Base-by-base conservation (phyloP, 768 basidiomycete genomes). In the Dentipellis fragilis region DNA sequence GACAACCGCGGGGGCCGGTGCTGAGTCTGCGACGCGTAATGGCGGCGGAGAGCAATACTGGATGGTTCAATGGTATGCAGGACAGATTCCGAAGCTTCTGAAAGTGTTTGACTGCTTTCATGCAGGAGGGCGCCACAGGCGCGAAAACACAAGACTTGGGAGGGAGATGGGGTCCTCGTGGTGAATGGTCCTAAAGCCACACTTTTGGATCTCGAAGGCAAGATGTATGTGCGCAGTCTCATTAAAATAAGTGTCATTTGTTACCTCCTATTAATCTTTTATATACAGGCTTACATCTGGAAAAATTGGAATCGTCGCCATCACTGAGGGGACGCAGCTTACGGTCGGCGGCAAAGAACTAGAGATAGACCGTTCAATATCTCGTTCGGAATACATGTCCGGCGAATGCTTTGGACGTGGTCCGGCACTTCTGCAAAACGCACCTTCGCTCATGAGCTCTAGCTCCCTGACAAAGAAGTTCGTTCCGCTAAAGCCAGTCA, bases 101-200 rank as follows among this genome's bases (percentile, higher is more conserved):
- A 29, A 3, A 3, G 29, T 29, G 29, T 4, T 39, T 8, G 19
- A 47, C 10, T 50, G 17, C 34, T 47, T 61, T 35, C 49, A 52
- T 49, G 42, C 37, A 87, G 85, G 87, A 72, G 87, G 57, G 77
- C 72, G 47, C 83, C 76, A 46, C 87, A 90, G 67, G 72, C 75
- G 39, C 88, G 81, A 71, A 93, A 93, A 69, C 84, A 93, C 64
- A 91, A 92, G 67, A 91, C 87, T 0, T 94, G 92, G 92, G 90
- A 93, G 52, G 90, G 87, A 38, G 89, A 85, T 63, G 84, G 76
- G 38, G 75, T 86, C n/a, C 73, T 89, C 4, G 79, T 80, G 10
- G 71, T 81, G 16, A 75, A 63, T 56, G 69, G 67, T 47, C 53
- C 51, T 8, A 66, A 71, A 62, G 78, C 76, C 49, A 76, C 71